phyloP scores from a whole-genome alignment of 345 rosid species.

The Cardamine occulta region DNA sequence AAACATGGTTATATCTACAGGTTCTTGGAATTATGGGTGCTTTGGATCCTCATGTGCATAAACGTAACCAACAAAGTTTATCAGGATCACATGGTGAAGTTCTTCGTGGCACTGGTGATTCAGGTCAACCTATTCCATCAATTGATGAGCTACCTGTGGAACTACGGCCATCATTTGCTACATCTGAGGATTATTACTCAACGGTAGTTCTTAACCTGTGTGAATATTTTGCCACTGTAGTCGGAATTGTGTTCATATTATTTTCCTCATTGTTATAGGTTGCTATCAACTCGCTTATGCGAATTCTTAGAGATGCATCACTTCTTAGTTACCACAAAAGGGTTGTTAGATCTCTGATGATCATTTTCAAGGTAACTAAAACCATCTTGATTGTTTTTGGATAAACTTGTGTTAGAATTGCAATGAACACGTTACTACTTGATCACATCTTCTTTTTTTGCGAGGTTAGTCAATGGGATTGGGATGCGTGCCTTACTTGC shows the following conservation, averaged over 20 bases:
- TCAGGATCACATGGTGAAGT: conserved; percentile 91
- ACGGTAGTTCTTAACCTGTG: conserved; percentile 59
- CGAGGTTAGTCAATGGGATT: conserved; percentile 97
- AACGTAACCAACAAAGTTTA: conserved; percentile 79
- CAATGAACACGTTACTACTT: conserved; percentile 20
- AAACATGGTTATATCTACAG: conserved; percentile 51
- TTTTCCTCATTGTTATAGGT: conserved; percentile 58
- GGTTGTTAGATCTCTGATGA: conserved; percentile 97
- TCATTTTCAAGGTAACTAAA: conserved; percentile 82
- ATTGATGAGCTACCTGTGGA: conserved; percentile 90
- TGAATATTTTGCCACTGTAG: conserved; percentile 21
- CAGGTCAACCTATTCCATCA: conserved; percentile 88
- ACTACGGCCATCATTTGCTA: conserved; percentile 90
- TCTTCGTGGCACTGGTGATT: conserved; percentile 84
- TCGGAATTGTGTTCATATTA: conserved; percentile 35
- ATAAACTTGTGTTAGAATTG: conserved; percentile 8
- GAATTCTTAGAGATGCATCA: conserved; percentile 96
- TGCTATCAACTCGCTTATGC: conserved; percentile 96
- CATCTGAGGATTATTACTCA: conserved; percentile 95
- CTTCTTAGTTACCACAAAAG: conserved; percentile 94
- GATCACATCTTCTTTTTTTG: conserved; percentile 34
- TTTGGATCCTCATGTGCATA: conserved; percentile 93
- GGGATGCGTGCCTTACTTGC: conserved; percentile 95
- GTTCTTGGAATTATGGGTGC: conserved; percentile 99
- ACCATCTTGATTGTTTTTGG: conserved; percentile 8